Evolutionary conservation across 345 rosid species (phyloP).

Genomic region (Moricandia arvensis): DNA sequence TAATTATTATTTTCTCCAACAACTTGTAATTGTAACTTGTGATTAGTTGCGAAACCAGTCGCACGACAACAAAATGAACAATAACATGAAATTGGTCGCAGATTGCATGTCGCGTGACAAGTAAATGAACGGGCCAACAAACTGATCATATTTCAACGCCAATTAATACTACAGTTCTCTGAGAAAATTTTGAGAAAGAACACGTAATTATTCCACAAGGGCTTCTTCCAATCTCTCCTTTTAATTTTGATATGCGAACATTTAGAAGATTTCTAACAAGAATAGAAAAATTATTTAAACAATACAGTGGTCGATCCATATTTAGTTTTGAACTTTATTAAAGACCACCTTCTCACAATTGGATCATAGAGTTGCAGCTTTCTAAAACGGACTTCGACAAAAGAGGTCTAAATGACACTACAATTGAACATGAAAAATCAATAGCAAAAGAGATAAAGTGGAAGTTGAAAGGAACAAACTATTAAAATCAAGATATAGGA

Average conservation of each 20-base stretch:
- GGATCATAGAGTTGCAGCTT: not conserved
- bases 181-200: too few relatives aligned
- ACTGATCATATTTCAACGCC: too few relatives aligned
- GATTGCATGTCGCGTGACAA: too few relatives aligned
- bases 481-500: not conserved
- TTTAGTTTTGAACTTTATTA: not conserved
- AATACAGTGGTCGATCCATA: not conserved
- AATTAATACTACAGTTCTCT: too few relatives aligned
- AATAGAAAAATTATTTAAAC: not conserved
- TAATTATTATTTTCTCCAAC: too few relatives aligned
- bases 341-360: not conserved
- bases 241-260: not conserved
- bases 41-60: too few relatives aligned
- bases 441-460: not conserved
- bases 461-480: not conserved
- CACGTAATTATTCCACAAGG: not conserved
- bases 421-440: not conserved
- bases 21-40: too few relatives aligned
- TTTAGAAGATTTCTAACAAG: not conserved
- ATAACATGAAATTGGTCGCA: too few relatives aligned
- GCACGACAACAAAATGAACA: too few relatives aligned
- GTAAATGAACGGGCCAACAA: too few relatives aligned
- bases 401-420: not conserved
- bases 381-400: not conserved
- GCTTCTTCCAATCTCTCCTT: not conserved